Evolutionary conservation across 768 basidiomycete genomes (phyloP), one percentile per base, ranked within the genome.

Genomic region (Phylloporus arenicola): DNA sequence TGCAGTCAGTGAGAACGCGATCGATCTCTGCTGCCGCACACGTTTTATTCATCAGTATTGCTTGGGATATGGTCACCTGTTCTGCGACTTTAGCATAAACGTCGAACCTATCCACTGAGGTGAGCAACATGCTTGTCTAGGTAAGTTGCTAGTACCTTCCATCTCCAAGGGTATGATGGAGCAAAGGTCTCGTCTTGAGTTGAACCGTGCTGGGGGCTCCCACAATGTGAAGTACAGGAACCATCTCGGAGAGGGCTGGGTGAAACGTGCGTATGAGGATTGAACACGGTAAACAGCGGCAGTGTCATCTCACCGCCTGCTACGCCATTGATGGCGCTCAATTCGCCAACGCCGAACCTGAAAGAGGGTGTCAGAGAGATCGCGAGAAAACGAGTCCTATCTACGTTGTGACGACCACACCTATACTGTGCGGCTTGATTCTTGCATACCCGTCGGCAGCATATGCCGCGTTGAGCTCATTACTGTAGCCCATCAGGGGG

Each of bases 391-490:
- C 13, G 13, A 22, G 12, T 16, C 3, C 19, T 1, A 61, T 73
- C n/a, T 58, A 86, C 84, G 87, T 96, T 11, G 93, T 95, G 29
- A 79, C 68, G 5, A 92, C 68, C 8, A 82, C 88, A 44, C 88
- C 88, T 43, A 91, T 70, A 57, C 80, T 75, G 42, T 75, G 71
- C 44, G 84, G 80, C 57, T 92, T 94, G 46, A 93, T 83, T 50
- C 94, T 80, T 17, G 93, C 90, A 66, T 95, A 95, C 11, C 93
- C 93, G 61, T 94, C 92, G 0, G 90, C 90, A 14, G 93, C 93
- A 67, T 96, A 96, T 0, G 89, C 77, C 0, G 90, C 87, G 56
- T 93, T 90, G 42, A 93, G 74, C 63, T 92, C 87, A 53, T 91
- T 90, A 57, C 88, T 88, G 51, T 14, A 24, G 41, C 6, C 14